A percentile compares a stretch with the other conserved stretches of the same genome.
These are phyloP conservation scores for Thermothielavioides terrestris DNA, from an alignment of 495 filamentous ascomycete species.

Conservation along the genomic window DNA sequence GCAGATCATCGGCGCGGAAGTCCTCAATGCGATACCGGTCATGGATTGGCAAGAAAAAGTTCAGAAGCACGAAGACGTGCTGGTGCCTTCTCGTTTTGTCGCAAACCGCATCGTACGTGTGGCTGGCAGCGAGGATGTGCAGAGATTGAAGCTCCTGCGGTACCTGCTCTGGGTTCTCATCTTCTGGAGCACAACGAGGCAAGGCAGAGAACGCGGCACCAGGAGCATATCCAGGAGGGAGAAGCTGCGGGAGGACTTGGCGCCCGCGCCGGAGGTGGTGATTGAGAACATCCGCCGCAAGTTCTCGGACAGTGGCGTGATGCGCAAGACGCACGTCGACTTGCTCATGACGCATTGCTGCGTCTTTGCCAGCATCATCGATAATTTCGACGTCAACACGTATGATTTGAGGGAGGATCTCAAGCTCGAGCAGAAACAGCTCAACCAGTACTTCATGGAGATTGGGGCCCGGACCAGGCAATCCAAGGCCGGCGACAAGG, in stretches of 20 bases:
- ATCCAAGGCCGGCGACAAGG: constrained; percentile 41
- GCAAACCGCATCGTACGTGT: constrained; percentile 50
- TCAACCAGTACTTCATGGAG: constrained; percentile 66
- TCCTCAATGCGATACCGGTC: constrained; percentile 52
- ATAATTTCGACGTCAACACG: constrained; percentile 70
- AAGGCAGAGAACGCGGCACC: constrained; percentile 34
- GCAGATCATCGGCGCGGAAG: constrained; percentile 54
- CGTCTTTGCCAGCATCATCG: constrained; percentile 58
- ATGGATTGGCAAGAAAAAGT: constrained; percentile 68
- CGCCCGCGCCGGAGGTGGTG: constrained; percentile 50
- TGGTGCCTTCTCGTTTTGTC: constrained; percentile 58
- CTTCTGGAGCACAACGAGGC: constrained; percentile 40
- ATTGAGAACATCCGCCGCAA: constrained; percentile 59
- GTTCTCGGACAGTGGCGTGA: constrained; percentile 53
- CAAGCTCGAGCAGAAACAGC: constrained; percentile 56
- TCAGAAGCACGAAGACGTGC: constrained; percentile 45
- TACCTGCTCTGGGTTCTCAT: constrained; percentile 60
- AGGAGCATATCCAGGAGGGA: constrained; percentile 40
- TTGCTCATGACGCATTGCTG: constrained; percentile 61
- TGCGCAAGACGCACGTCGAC: constrained; percentile 56
- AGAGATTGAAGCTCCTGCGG: constrained; percentile 52
- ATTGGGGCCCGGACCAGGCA: constrained; percentile 61
- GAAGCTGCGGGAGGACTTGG: constrained; percentile 38
- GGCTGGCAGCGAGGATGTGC: constrained; percentile 47
- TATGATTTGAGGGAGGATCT: constrained; percentile 71